A percentile compares a stretch with the other conserved stretches of the same genome.
phyloP scores from a whole-genome alignment of 495 filamentous ascomycete genomes.

The Neurospora sp. region DNA sequence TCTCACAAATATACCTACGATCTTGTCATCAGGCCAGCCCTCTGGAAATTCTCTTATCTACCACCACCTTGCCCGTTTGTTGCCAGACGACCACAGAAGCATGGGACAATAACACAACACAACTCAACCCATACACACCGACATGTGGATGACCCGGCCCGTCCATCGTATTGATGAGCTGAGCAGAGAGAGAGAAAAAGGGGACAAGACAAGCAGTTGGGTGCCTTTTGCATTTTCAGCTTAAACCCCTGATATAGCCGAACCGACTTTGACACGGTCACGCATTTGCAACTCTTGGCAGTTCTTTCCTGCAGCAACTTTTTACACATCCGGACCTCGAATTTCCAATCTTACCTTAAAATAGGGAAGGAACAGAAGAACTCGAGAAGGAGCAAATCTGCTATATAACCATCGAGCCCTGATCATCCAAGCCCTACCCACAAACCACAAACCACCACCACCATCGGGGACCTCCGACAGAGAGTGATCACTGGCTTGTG shows the following conservation, averaged over 20 bases:
- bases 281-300: not conserved
- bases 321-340: not conserved
- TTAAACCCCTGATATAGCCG: not conserved
- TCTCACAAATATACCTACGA: not conserved
- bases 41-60: not conserved
- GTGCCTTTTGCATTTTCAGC: not conserved
- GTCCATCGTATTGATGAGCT: not conserved
- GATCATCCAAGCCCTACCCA: not conserved
- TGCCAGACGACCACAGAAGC: not conserved
- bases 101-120: not conserved
- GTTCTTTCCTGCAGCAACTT: not conserved
- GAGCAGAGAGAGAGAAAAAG: not conserved
- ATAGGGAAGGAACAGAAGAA: not conserved
- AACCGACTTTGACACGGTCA: not conserved
- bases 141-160: not conserved
- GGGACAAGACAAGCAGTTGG: not conserved
- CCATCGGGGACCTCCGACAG: not conserved
- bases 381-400: not conserved
- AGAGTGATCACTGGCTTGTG: not conserved
- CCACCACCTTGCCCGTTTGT: not conserved
- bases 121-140: not conserved
- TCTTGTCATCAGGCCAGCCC: not conserved
- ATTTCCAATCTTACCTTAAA: too few species aligned
- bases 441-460: not conserved
- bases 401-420: not conserved